phyloP scores from a whole-genome alignment of 768 basidiomycete species.

The Cystoderma amianthinum region DNA sequence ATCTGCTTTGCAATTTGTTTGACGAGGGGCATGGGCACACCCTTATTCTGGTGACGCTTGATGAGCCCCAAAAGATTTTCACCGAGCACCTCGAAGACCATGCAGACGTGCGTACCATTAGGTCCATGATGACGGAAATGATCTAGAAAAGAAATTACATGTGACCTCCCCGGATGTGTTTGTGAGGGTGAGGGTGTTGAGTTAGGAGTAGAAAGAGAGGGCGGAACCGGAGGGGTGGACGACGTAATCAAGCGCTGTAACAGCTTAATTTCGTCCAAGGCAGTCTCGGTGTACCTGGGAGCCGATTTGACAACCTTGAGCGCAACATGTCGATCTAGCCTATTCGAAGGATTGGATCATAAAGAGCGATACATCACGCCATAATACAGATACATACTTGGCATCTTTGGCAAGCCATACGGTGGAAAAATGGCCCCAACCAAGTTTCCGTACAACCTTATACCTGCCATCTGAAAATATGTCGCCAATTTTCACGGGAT shows the following conservation, averaged over 20 bases:
- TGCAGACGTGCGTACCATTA: conserved; percentile 96
- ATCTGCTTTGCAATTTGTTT: conserved; percentile 97
- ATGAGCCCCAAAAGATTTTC: conserved; percentile 95
- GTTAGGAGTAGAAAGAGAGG: conserved; percentile 40
- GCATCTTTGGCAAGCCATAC: conserved; percentile 86
- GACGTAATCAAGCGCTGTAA: conserved; percentile 92
- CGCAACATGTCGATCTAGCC: conserved; percentile 93
- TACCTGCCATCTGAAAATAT: conserved; percentile 84
- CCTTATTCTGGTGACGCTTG: conserved; percentile 97
- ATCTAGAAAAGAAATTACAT: conserved; percentile 97
- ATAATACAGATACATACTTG: conserved; percentile 64
- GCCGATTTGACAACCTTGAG: conserved; percentile 99
- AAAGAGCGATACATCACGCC: too few relatives aligned
- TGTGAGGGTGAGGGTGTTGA: conserved; percentile 50
- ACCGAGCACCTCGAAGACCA: conserved; percentile 98
- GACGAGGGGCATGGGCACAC: conserved; percentile 88
- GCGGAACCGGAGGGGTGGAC: conserved; percentile 45
- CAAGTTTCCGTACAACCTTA: conserved; percentile 87
- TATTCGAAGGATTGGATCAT: too few relatives aligned
- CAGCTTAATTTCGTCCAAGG: conserved; percentile 97
- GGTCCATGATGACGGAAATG: conserved; percentile 96
- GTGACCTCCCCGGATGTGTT: conserved; percentile 82
- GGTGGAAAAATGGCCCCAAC: conserved; percentile 97
- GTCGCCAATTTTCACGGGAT: conserved; percentile 94
- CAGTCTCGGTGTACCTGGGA: conserved; percentile 94